phyloP scores from a whole-genome alignment of 441 rosid species.

The Populus hybrid region DNA sequence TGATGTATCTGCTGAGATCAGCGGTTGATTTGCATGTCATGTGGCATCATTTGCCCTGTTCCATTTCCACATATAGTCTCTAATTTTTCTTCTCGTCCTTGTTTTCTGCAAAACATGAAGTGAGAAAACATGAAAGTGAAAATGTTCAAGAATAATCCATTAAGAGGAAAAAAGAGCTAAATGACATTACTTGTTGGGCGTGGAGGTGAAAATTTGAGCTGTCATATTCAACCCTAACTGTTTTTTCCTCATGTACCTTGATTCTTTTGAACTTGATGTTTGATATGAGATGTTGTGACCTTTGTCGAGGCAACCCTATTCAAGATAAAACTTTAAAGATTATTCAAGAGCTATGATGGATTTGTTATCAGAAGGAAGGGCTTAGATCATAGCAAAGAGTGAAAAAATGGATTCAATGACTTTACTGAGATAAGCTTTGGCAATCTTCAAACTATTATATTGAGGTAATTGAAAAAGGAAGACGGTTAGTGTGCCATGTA shows the following conservation, averaged over 20 bases:
- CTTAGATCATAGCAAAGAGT: neutral
- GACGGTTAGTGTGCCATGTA: neutral
- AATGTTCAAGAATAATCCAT: neutral
- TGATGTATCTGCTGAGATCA: neutral
- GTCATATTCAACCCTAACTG: neutral
- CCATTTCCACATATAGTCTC: neutral
- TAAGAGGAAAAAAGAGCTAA: neutral
- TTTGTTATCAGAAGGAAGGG: neutral
- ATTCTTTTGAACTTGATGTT: neutral
- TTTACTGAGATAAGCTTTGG: neutral
- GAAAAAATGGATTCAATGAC: neutral
- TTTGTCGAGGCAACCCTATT: neutral
- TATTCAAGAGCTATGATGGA: neutral
- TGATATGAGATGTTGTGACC: neutral
- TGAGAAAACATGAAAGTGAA: neutral
- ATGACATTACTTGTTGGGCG: neutral
- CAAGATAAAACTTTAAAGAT: neutral
- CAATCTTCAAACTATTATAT: neutral
- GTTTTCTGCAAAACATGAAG: neutral
- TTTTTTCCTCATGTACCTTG: neutral
- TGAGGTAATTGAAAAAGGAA: neutral
- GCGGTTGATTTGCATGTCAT: neutral
- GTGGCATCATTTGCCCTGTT: neutral
- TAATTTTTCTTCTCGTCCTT: neutral
- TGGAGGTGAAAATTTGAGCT: neutral